These are phyloP conservation scores for Coemansia sp. DNA, from an alignment of 192 early-diverging fungal species.

Conservation along the genomic window DNA sequence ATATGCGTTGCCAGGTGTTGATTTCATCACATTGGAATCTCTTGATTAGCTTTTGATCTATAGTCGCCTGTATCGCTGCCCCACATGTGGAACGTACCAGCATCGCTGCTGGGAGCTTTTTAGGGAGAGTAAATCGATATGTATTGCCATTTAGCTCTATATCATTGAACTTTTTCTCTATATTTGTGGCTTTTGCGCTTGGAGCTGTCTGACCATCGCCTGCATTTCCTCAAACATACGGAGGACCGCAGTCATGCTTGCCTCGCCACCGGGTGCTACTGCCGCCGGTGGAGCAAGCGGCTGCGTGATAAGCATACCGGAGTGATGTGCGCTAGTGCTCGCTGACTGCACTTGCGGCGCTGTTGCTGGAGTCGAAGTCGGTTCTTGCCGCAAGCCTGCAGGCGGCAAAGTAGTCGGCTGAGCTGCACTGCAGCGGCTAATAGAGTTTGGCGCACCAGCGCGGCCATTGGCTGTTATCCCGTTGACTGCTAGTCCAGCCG, in stretches of 20 bases:
- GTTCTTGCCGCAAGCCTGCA: neutral
- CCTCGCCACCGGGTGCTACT: neutral
- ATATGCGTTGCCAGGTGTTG: too few species aligned
- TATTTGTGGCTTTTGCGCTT: conserved; percentile 12
- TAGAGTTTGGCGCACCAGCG: neutral
- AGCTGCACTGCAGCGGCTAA: conserved; percentile 10
- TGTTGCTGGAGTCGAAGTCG: neutral
- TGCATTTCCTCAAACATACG: conserved; percentile 45
- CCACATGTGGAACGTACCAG: too few species aligned
- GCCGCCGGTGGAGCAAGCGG: neutral
- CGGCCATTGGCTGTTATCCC: neutral
- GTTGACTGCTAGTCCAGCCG: neutral
- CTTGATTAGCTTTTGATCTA: too few species aligned
- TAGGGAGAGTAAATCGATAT: too few species aligned
- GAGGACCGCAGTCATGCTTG: conserved; percentile 29
- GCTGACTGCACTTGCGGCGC: neutral
- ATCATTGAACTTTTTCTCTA: too few species aligned
- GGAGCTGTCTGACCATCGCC: conserved; percentile 33
- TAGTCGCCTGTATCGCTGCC: too few species aligned
- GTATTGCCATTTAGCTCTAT: too few species aligned
- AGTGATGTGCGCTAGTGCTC: neutral
- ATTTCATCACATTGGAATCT: too few species aligned
- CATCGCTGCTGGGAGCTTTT: too few species aligned
- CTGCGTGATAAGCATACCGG: neutral
- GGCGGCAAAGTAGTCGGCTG: conserved; percentile 18